These are phyloP conservation scores for Pyricularia pennisetigena DNA, from an alignment of 2,329 filamentous ascomycete genomes.

Conservation along the genomic window DNA sequence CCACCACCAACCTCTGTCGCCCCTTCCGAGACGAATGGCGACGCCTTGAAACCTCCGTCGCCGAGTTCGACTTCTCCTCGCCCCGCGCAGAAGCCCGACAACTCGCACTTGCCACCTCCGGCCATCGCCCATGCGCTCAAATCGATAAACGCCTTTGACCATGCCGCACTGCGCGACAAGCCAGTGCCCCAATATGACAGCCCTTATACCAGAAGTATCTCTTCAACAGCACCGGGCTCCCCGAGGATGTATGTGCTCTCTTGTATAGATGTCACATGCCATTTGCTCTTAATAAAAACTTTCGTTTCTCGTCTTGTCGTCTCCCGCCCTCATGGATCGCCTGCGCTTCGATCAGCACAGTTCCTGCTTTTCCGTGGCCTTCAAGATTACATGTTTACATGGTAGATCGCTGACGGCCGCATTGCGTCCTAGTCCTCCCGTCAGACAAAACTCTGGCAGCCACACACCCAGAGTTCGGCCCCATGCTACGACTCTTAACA, in stretches of 20 bases:
- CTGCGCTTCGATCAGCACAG: background rate
- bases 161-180: conserved; percentile 18
- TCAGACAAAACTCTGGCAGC: conserved; percentile 63
- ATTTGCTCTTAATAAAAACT: background rate
- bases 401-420: background rate
- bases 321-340: background rate
- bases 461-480: conserved; percentile 69
- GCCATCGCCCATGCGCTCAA: conserved; percentile 20
- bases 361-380: background rate
- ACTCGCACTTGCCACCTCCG: conserved; percentile 9
- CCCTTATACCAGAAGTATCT: conserved; percentile 44
- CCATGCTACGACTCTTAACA: conserved; percentile 91
- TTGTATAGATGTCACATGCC: conserved; percentile 10
- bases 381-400: background rate
- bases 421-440: conserved; percentile 42
- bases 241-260: conserved; percentile 41
- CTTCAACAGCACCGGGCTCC: conserved; percentile 48
- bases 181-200: conserved; percentile 34
- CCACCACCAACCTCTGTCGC: background rate
- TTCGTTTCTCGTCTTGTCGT: conserved; percentile 5
- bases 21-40: conserved; percentile 2
- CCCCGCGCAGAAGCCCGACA: background rate
- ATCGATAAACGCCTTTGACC: conserved; percentile 30
- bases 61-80: background rate
- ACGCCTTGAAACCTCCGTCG: conserved; percentile 12